Conservation (phyloP, 1,284 basidiomycete species). For the Bondarzewia mesenterica region DNA sequence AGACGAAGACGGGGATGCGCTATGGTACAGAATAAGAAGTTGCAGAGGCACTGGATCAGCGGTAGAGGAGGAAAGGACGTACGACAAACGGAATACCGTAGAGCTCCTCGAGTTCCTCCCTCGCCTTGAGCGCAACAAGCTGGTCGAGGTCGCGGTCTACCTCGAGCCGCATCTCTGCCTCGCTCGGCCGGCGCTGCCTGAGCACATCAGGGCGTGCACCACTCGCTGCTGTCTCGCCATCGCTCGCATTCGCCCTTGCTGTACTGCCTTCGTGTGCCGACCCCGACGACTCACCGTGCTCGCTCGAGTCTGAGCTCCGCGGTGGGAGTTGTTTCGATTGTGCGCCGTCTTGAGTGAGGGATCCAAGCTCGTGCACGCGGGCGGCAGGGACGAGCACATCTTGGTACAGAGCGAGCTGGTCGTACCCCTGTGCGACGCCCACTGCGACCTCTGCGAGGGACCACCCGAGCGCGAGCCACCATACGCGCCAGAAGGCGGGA, state of each 20-base stretch:
- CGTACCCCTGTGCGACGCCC: constrained; percentile 61
- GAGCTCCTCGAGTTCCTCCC: constrained; percentile 68
- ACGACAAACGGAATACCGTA: constrained; percentile 71
- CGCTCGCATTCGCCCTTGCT: constrained; percentile 2
- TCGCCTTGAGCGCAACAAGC: constrained; percentile 47
- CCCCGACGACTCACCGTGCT: not conserved
- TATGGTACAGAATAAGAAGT: constrained; percentile 19
- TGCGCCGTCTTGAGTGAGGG: not conserved
- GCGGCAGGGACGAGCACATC: constrained; percentile 50
- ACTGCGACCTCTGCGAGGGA: constrained; percentile 56
- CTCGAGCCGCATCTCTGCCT: constrained; percentile 25
- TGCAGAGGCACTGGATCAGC: not conserved
- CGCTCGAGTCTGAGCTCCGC: not conserved
- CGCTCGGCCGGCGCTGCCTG: constrained; percentile 10
- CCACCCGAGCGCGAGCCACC: constrained; percentile 71
- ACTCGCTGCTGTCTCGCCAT: constrained; percentile 3
- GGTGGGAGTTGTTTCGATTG: constrained; percentile 4
- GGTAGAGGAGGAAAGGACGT: constrained; percentile 20
- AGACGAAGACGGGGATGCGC: constrained; percentile 70
- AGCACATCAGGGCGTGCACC: constrained; percentile 1
- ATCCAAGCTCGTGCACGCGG: constrained; percentile 27
- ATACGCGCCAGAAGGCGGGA: constrained; percentile 52
- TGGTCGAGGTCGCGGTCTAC: constrained; percentile 58
- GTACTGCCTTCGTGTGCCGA: not conserved
- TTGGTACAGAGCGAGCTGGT: constrained; percentile 52